Conservation (phyloP, 2,329 filamentous ascomycete species). For the Tolypocladium guangdongense region DNA sequence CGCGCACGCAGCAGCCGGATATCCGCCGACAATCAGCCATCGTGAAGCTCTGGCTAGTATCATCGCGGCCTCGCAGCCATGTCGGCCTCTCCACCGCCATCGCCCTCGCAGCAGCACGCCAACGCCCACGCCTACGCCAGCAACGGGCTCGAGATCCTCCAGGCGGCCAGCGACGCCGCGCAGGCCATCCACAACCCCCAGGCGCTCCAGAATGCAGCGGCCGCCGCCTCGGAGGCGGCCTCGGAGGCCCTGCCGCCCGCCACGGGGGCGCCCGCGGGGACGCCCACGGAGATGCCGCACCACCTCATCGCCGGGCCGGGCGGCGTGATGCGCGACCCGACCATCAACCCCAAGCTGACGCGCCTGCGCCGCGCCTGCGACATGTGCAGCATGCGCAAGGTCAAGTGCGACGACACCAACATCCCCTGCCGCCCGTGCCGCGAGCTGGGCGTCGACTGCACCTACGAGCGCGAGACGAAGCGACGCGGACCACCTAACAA, state of each 20-base stretch:
- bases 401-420: slow-evolving; percentile 47
- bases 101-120: slow-evolving; percentile 12
- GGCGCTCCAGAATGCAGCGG: slow-evolving; percentile 27
- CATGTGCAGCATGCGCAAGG: slow-evolving; percentile 51
- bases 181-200: slow-evolving; percentile 27
- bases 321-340: slow-evolving; percentile 25
- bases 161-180: slow-evolving; percentile 33
- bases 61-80: slow-evolving; percentile 6
- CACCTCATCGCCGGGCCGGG: slow-evolving; percentile 5
- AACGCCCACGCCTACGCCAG: slow-evolving; percentile 32
- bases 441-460: slow-evolving; percentile 47
- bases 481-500: slow-evolving; percentile 49
- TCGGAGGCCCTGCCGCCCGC: slow-evolving; percentile 19
- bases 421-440: slow-evolving; percentile 46
- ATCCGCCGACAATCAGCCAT: slow-evolving; percentile 34
- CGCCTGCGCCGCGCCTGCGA: slow-evolving; percentile 48
- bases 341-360: slow-evolving; percentile 39
- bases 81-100: slow-evolving; percentile 14
- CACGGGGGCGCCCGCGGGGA: slow-evolving; percentile 9
- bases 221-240: slow-evolving; percentile 18
- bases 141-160: slow-evolving; percentile 34
- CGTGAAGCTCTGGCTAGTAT: slow-evolving; percentile 11
- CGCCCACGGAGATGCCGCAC: slow-evolving; percentile 7
- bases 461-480: slow-evolving; percentile 45
- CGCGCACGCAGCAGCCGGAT: slow-evolving; percentile 22